Base-by-base conservation (phyloP, 805 yeast species). In the Ogataea ramenticola region DNA sequence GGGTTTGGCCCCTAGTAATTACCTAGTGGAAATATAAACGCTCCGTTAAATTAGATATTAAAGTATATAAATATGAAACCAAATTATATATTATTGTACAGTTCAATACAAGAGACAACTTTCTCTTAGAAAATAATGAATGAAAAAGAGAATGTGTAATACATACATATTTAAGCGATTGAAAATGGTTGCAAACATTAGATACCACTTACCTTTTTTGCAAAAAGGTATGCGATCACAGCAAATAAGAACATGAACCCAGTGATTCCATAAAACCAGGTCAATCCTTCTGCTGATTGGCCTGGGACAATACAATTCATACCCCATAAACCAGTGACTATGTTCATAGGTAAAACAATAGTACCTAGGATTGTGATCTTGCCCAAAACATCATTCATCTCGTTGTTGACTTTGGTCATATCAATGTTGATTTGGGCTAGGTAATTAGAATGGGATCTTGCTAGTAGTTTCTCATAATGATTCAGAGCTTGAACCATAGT, bases 281-380 rank as follows among this genome's bases (percentile, higher is more conserved):
- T 53, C 49, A 85, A 61, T 7, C 79, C 73, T n/a, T 72, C 75
- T 8, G 66, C 64, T 24, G 71, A 75, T 60, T 91, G 98, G 0
- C 99, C 99, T 0, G 99, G 99, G 31, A 93, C 99, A 11, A 87
- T 56, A 51, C 93, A 95, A 66, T 93, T 93, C 99, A 93, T 93
- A 45, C 99, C 99, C 98, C 98, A 93, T 39, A 93, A 67, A 19
- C 99, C 99, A 0, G 99, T 93, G 20, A 93, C 83, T 44, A 93
- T 87, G 59, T 93, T 93, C 77, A 93, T 78, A 3, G 99, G 99
- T 46, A 93, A 68, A 19, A 93, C 96, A 44, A 93, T 87, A 0
- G 98, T 88, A 74, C 98, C 99, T 49, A 91, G 66, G 36, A 90
- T 82, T 3, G 98, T 87, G 44, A 91, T 87, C 60, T 90, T 88